phyloP scores from a whole-genome alignment of 176 grass and related monocot genomes.

The Zoysia pacifica region DNA sequence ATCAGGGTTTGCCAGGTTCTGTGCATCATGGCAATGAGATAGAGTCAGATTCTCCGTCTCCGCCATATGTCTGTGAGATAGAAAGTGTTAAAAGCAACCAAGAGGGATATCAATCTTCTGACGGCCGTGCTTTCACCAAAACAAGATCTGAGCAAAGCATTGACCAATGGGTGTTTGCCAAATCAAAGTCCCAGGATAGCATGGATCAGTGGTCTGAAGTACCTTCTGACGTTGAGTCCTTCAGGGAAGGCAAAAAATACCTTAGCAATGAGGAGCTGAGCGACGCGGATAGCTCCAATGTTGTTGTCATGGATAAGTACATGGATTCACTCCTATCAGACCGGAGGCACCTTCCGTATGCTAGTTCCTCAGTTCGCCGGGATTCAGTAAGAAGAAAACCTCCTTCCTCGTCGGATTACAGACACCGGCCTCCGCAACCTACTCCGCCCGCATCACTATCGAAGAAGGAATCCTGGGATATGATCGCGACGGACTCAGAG shows the following conservation, averaged over 20 bases:
- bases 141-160: conserved; percentile 69
- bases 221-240: conserved; percentile 67
- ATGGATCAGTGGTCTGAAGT: conserved; percentile 95
- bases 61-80: conserved; percentile 44
- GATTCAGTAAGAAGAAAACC: conserved; percentile 73
- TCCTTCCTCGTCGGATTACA: conserved; percentile 44
- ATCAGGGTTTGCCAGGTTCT: conserved; percentile 24
- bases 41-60: conserved; percentile 44
- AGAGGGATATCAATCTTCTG: conserved; percentile 62
- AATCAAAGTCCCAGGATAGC: conserved; percentile 80
- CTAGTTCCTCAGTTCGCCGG: conserved; percentile 56
- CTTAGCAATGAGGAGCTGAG: conserved; percentile 57
- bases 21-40: conserved; percentile 44
- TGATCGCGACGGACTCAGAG: conserved; percentile 78
- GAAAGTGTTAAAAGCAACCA: conserved; percentile 58
- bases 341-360: conserved; percentile 44
- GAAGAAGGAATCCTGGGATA: conserved; percentile 73
- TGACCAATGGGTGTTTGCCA: conserved; percentile 81
- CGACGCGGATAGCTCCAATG: conserved; percentile 46
- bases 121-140: conserved; percentile 45
- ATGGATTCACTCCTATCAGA: conserved; percentile 84
- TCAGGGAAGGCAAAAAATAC: conserved; percentile 52
- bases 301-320: conserved; percentile 88
- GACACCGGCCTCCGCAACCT: conserved; percentile 36
- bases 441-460: conserved; percentile 38